Evolutionary conservation across 108 stramenopile species (phyloP), one percentile per base, ranked within the genome.

Genomic region (Epipyxis sp.): DNA sequence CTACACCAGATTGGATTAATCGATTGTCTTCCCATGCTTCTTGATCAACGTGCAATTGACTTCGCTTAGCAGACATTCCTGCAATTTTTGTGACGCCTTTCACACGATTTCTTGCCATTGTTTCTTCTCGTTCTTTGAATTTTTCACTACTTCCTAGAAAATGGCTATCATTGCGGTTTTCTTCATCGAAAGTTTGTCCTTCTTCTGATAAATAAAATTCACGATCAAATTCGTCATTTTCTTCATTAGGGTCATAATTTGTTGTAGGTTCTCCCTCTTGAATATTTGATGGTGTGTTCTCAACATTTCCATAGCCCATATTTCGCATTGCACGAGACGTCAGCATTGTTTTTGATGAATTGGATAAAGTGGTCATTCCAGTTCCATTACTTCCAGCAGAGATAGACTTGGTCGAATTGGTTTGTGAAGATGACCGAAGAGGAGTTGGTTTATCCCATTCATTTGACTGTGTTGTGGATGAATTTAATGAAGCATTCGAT

Each of bases 1-100:
- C 94, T 0, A 94, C 94, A 20, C 95, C 95, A 20, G 89, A 87
- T 32, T 90, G 91, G 25, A 95, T 71, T 10, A 98, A 78, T 27
- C 97, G 89, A 78, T 94, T 95, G 76, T 93, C 92, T 81, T 98
- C 97, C 94, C 95, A 98, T 20, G 92, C 92, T n/a, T 92, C 86
- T 89, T 95, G 95, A 82, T 95, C 94, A 67, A 91, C 94, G 77
- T 90, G 84, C 61, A 95, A 68, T 16, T 90, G 92, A 35, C 83
- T 89, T 68, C 85, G 87, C 57, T 87, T 83, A 16, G 91, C 89
- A 3, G 46, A 44, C 39, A 79, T 86, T 77, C 54, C 81, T 69
- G 42, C 40, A 10, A 40, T 10, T 42, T 59, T 45, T 20, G 3
- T 77, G 78, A 40, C 65, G 41, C 40, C 44, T 43, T 46, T 13